Evolutionary conservation across 805 yeast genomes (phyloP).

Genomic region (Yamadazyma sp.): DNA sequence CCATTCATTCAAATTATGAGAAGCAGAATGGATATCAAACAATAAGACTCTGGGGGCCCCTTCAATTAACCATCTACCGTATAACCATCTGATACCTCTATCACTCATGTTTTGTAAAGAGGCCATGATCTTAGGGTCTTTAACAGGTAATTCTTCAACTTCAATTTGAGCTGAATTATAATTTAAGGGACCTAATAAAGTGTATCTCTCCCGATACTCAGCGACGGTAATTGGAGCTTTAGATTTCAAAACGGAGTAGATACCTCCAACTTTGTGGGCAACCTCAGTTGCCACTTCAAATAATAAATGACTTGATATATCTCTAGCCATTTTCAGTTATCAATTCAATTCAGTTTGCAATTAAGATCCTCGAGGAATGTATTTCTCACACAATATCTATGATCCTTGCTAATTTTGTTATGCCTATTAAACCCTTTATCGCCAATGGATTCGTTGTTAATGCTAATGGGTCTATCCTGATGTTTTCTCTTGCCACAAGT

Average conservation of each 20-base stretch:
- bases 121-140: constrained; percentile 51
- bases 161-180: constrained; percentile 71
- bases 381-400: too few relatives aligned
- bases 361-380: too few relatives aligned
- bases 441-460: too few relatives aligned
- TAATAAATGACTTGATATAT: constrained; percentile 79
- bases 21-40: constrained; percentile 81
- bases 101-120: constrained; percentile 75
- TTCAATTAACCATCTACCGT: constrained; percentile 96
- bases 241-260: constrained; percentile 92
- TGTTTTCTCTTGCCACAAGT: too few relatives aligned
- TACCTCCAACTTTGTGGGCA: constrained; percentile 97
- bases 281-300: constrained; percentile 97
- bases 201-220: constrained; percentile 84
- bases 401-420: too few relatives aligned
- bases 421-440: too few relatives aligned
- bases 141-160: constrained; percentile 70
- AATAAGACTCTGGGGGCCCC: constrained; percentile 93
- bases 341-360: too few relatives aligned
- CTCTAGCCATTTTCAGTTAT: constrained; percentile 84
- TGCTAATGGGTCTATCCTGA: too few relatives aligned
- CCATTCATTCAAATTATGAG: constrained; percentile 78
- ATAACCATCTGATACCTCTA: constrained; percentile 78
- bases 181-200: constrained; percentile 83
- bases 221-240: constrained; percentile 96